A percentile compares a stretch with the other conserved stretches of the same genome.
Evolutionary conservation across 2,329 filamentous ascomycete species (phyloP).

Genomic region (Fragosphaeria purpurea): DNA sequence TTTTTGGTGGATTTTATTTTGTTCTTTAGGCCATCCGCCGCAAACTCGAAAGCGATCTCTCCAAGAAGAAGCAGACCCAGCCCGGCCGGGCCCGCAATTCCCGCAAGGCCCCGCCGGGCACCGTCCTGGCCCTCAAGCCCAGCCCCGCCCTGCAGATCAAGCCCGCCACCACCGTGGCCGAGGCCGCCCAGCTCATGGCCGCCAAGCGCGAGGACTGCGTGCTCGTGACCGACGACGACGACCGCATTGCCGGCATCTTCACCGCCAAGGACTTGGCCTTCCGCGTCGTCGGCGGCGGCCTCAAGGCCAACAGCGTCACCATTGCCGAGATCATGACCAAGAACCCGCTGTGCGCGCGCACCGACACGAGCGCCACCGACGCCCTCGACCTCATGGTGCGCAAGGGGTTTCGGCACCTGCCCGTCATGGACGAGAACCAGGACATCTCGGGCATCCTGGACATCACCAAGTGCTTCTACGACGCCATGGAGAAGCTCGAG

Average conservation of each 20-base stretch:
- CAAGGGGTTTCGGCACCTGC: conserved; percentile 94
- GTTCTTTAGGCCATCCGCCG: conserved; percentile 71
- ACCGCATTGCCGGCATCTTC: conserved; percentile 96
- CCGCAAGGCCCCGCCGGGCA: conserved; percentile 90
- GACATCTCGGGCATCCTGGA: conserved; percentile 97
- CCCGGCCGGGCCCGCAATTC: conserved; percentile 72
- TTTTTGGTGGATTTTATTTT: not conserved
- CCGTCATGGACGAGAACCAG: conserved; percentile 99
- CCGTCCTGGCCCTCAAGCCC: conserved; percentile 88
- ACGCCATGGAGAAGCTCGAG: conserved; percentile 99
- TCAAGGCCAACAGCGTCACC: conserved; percentile 80
- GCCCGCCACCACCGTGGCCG: conserved; percentile 82
- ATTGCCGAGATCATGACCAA: conserved; percentile 99
- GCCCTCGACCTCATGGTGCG: conserved; percentile 95
- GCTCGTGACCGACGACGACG: conserved; percentile 93
- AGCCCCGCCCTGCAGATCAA: conserved; percentile 97
- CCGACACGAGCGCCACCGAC: conserved; percentile 95
- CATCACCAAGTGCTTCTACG: conserved; percentile 99
- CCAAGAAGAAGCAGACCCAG: conserved; percentile 84
- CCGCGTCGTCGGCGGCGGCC: conserved; percentile 81
- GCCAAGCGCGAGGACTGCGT: conserved; percentile 98
- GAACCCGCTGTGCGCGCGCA: conserved; percentile 93
- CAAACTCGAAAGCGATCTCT: conserved; percentile 95
- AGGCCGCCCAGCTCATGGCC: conserved; percentile 97
- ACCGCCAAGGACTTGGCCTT: conserved; percentile 98